A percentile compares a stretch with the other conserved stretches of the same genome.
Conservation (phyloP, 192 early-diverging fungal species). For the Borealophlyctis nickersoniae region DNA sequence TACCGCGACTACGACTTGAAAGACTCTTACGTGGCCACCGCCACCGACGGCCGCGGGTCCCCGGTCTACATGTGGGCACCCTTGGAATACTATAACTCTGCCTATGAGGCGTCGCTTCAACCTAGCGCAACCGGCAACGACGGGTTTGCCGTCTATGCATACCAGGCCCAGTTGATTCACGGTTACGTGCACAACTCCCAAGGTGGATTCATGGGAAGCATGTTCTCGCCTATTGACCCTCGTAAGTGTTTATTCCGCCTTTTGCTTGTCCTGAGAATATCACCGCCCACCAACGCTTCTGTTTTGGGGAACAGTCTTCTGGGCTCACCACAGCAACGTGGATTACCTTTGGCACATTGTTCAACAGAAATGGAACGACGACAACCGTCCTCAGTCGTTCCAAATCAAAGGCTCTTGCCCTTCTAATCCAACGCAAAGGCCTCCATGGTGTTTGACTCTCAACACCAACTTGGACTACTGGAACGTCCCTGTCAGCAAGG, state of each 20-base stretch:
- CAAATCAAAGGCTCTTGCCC: background rate
- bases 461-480: background rate
- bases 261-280: background rate
- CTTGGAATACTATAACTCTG: conserved; percentile 15
- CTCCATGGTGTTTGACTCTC: background rate
- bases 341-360: background rate
- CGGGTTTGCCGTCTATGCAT: background rate
- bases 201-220: conserved; percentile 15
- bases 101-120: conserved; percentile 13
- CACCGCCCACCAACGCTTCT: background rate
- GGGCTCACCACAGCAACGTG: background rate
- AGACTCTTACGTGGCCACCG: background rate
- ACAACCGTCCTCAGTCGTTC: background rate
- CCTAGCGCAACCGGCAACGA: conserved; percentile 6
- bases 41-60: background rate
- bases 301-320: background rate
- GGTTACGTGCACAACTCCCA: background rate
- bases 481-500: background rate
- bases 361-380: background rate
- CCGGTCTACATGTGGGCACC: conserved; percentile 7
- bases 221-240: conserved; percentile 7
- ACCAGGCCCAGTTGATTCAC: background rate
- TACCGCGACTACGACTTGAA: conserved; percentile 10
- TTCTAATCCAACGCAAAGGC: background rate
- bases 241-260: background rate